Evolutionary conservation across 495 filamentous ascomycete species (phyloP).

Genomic region (Melanomma pulvis-pyrius): DNA sequence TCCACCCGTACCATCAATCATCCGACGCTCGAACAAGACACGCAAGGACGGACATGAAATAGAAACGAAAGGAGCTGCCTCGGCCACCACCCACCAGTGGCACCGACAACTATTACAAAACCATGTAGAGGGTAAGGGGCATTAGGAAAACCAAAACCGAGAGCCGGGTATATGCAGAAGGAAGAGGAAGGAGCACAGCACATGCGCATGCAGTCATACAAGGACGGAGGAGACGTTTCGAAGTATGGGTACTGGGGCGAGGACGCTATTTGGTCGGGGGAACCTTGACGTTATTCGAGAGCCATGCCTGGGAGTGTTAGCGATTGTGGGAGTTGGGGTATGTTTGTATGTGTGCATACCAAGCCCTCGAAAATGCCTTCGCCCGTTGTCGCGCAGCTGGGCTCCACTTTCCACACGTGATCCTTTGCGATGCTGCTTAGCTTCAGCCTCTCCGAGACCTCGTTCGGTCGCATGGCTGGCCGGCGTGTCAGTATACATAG

Average conservation of each 20-base stretch:
- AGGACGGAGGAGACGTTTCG: background rate
- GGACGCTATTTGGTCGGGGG: conserved; percentile 32
- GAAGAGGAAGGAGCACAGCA: conserved; percentile 10
- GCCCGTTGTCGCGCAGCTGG: conserved; percentile 90
- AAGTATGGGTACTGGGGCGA: background rate
- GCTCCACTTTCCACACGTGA: conserved; percentile 94
- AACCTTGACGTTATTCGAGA: conserved; percentile 86
- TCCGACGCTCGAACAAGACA: too few relatives aligned
- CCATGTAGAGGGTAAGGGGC: conserved; percentile 16
- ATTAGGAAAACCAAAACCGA: conserved; percentile 18
- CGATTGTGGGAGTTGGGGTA: background rate
- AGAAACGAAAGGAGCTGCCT: background rate
- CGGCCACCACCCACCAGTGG: too few relatives aligned
- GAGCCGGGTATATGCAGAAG: conserved; percentile 39
- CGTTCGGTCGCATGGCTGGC: conserved; percentile 80
- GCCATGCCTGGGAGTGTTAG: conserved; percentile 65
- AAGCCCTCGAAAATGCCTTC: conserved; percentile 94
- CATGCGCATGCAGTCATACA: conserved; percentile 34
- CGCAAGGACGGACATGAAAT: background rate
- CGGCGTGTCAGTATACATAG: background rate
- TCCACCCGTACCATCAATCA: background rate
- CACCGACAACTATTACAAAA: conserved; percentile 2
- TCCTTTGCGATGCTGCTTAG: conserved; percentile 79
- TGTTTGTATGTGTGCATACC: conserved; percentile 53
- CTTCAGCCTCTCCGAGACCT: conserved; percentile 83